phyloP scores from a whole-genome alignment of 108 stramenopile genomes.

The Stephanodiscus triporus region DNA sequence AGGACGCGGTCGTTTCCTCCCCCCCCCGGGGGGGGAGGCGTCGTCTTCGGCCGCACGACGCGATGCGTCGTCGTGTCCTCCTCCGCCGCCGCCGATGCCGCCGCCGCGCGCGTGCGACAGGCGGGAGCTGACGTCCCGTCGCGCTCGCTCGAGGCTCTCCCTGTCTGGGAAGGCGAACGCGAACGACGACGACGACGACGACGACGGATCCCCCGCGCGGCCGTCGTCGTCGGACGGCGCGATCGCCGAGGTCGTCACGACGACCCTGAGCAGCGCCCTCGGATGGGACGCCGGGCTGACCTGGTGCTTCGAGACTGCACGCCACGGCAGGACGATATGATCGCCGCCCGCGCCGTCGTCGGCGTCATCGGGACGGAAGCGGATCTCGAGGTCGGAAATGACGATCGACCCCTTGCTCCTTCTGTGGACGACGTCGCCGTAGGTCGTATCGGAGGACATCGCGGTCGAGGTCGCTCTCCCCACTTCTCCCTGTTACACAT shows the following conservation, averaged over 20 bases:
- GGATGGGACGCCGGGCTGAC: constrained; percentile 82
- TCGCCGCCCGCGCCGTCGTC: neutral
- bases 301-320: constrained; percentile 77
- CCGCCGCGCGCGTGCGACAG: constrained; percentile 26
- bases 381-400: constrained; percentile 32
- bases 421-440: constrained; percentile 34
- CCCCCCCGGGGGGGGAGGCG: too few species aligned
- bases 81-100: constrained; percentile 25
- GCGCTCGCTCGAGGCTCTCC: constrained; percentile 63
- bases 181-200: constrained; percentile 21
- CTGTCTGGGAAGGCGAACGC: constrained; percentile 76
- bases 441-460: constrained; percentile 29
- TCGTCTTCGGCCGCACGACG: too few species aligned
- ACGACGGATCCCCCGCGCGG: neutral
- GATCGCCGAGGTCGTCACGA: constrained; percentile 8
- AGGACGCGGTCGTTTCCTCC: constrained; percentile 7
- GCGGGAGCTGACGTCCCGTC: constrained; percentile 66
- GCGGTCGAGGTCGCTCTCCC: too few species aligned
- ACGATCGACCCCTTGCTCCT: constrained; percentile 55
- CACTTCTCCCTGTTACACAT: too few species aligned
- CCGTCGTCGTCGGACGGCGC: neutral
- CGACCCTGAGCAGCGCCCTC: constrained; percentile 72
- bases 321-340: constrained; percentile 55
- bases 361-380: constrained; percentile 27
- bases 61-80: too few species aligned